Conservation (phyloP, 169 alveolate species). For the Plasmodium gaboni region DNA sequence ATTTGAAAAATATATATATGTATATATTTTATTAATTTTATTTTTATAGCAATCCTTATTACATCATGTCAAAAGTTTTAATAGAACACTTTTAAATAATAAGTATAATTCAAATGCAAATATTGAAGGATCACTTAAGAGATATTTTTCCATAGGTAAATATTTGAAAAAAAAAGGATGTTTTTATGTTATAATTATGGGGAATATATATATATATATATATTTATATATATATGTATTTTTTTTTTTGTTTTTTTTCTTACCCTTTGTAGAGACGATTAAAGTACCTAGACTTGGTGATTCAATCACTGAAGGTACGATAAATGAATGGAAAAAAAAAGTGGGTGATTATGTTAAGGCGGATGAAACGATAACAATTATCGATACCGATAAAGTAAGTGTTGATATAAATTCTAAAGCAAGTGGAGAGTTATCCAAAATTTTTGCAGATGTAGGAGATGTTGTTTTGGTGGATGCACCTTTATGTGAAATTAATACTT, state of each 20-base stretch:
- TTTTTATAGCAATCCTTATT: conserved; percentile 48
- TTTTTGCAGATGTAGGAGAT: conserved; percentile 87
- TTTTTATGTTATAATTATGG: not conserved
- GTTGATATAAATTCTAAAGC: conserved; percentile 93
- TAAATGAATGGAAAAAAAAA: conserved; percentile 86
- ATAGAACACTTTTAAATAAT: conserved; percentile 24
- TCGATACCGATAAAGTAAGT: conserved; percentile 96
- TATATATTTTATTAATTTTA: not conserved
- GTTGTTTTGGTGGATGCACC: conserved; percentile 92
- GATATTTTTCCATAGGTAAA: conserved; percentile 71
- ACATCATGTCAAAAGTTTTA: conserved; percentile 27
- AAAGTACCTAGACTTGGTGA: conserved; percentile 90
- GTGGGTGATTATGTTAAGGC: conserved; percentile 92
- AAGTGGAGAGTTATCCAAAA: conserved; percentile 63
- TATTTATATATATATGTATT: not conserved
- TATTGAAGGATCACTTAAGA: conserved; percentile 12
- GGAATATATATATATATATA: not conserved
- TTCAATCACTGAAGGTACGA: conserved; percentile 91
- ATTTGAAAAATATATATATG: no score
- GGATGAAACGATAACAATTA: conserved; percentile 94
- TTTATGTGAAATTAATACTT: conserved; percentile 89
- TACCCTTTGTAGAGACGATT: conserved; percentile 63
- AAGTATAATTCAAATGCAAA: conserved; percentile 14
- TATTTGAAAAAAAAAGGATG: not conserved
- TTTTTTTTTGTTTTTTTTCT: not conserved